Evolutionary conservation across 2,329 filamentous ascomycete species (phyloP), one percentile per base, ranked within the genome.

Genomic region (Kalmusia sp.): DNA sequence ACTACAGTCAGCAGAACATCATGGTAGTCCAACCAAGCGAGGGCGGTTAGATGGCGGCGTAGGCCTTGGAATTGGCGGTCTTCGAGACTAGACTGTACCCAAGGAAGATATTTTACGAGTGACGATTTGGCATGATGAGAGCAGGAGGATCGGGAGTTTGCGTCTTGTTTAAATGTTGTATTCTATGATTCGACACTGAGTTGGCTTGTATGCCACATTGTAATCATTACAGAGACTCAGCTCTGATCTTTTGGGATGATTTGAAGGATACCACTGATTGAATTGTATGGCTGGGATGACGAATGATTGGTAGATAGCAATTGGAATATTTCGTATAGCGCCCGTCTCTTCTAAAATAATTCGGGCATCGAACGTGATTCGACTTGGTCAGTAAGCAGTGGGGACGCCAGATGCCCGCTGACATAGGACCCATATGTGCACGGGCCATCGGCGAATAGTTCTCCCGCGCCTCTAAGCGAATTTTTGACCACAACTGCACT

Each of bases 61-160:
- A 68, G 84, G 84, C 50, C 71, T 87, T 45, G 84, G 84, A 44
- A 86, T 86, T 70, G 80, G 80, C 41, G 74, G 72, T 33, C 57
- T 73, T 54, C 64, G 68, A 47, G 67, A 71, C 38, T 70, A 59
- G 15, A 12, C 31, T 19, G 21, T 19, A 33, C 33, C 34, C 11
- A 6, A 9, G 15, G 38, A n/a, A 33, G 28, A 11, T 14, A 17
- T 24, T 14, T 55, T 14, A 55, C 15, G 53, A 52, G 19, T 55
- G 49, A 55, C 22, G 53, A 55, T 40, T 15, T 52, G 34, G 34
- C n/a, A 49, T n/a, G 28, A 41, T 24, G 24, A 19, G 3, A 7
- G 5, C 8, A 14, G 14, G n/a, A 17, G 8, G 4, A 25, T 21
- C 22, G 21, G 57, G 52, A 33, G 49, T 60, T 39, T 51, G 15